phyloP scores from a whole-genome alignment of 305 asterid genomes.

The Rubia peregrina region DNA sequence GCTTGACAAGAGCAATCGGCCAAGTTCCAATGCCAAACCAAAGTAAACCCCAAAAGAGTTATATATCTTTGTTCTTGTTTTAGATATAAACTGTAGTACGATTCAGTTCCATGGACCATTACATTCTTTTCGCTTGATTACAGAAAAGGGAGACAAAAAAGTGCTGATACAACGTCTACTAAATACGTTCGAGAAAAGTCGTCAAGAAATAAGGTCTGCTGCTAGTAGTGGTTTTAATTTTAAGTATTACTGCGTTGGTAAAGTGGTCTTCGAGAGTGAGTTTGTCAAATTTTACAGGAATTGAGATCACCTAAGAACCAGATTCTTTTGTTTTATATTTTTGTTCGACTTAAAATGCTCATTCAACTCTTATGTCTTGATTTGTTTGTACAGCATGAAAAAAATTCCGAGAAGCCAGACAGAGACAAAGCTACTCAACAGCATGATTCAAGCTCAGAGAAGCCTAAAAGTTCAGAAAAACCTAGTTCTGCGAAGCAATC shows the following conservation, averaged over 20 bases:
- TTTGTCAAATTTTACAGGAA: not conserved
- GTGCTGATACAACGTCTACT: conserved; percentile 29
- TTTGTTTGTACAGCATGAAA: conserved; percentile 33
- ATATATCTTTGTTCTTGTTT: not conserved
- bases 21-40: conserved; percentile 32
- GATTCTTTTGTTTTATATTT: not conserved
- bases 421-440: conserved; percentile 29
- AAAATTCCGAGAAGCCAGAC: conserved; percentile 35
- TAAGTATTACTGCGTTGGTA: not conserved
- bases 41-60: conserved; percentile 21
- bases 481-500: conserved; percentile 34
- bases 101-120: not conserved
- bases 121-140: conserved; percentile 22
- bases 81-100: not conserved
- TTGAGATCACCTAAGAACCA: not conserved
- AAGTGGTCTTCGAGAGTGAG: not conserved
- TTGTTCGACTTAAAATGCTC: not conserved
- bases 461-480: conserved; percentile 21
- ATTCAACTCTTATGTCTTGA: not conserved
- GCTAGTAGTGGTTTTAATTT: conserved; percentile 11
- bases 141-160: conserved; percentile 52
- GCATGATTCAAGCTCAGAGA: conserved; percentile 36
- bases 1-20: conserved; percentile 35
- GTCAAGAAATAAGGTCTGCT: conserved; percentile 61
- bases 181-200: conserved; percentile 34